Percentiles rank a stretch among this genome's conserved stretches.
These are phyloP conservation scores for Trichoderma orchidacearum DNA, from an alignment of 495 filamentous ascomycete species.

Conservation along the genomic window DNA sequence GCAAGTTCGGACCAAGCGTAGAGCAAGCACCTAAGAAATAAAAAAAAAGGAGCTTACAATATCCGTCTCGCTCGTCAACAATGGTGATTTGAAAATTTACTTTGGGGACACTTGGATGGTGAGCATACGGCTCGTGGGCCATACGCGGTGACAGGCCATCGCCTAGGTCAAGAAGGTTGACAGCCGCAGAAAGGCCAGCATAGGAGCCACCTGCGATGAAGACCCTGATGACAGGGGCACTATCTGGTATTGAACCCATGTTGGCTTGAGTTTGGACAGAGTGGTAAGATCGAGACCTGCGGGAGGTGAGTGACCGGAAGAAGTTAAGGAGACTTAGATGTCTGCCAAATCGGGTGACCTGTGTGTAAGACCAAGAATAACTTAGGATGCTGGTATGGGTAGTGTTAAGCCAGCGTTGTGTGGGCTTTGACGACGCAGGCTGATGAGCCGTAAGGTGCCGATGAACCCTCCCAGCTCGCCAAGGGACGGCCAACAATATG, in stretches of 20 bases:
- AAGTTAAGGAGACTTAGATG: neutral
- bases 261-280: neutral
- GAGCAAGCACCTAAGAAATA: neutral
- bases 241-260: neutral
- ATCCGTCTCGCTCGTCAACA: conserved; percentile 59
- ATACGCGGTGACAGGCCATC: conserved; percentile 18
- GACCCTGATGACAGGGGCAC: conserved; percentile 18
- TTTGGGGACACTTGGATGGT: conserved; percentile 12
- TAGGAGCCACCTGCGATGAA: conserved; percentile 53
- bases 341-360: neutral
- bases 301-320: neutral
- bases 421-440: neutral
- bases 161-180: conserved; percentile 48
- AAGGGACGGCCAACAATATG: neutral
- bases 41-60: conserved; percentile 30
- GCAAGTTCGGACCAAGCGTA: no score
- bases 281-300: neutral
- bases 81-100: conserved; percentile 49
- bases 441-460: neutral
- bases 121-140: conserved; percentile 8
- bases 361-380: neutral
- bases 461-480: neutral
- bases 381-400: neutral
- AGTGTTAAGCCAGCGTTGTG: neutral
- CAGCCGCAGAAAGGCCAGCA: conserved; percentile 42